Evolutionary conservation across 306 rosid species (phyloP).

Genomic region (Malus fusca): DNA sequence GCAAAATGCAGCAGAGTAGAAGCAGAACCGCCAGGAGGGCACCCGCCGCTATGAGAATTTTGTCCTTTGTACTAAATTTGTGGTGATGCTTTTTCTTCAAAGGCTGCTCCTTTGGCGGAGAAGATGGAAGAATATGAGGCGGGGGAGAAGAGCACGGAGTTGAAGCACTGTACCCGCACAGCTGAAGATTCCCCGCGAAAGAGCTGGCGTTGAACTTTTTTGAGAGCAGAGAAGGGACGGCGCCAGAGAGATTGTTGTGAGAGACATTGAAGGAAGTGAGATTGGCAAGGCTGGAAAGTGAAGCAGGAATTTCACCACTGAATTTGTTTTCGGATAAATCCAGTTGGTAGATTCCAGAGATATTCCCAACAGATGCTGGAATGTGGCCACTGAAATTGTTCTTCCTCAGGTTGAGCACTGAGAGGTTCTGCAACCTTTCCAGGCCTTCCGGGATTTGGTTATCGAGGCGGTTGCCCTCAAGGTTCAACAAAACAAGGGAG

Average conservation of each 20-base stretch:
- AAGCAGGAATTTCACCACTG: constrained; percentile 57
- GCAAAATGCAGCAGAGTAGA: constrained; percentile 61
- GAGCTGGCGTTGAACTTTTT: constrained; percentile 82
- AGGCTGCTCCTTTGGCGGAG: constrained; percentile 37
- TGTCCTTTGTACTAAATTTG: constrained; percentile 67
- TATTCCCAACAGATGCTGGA: constrained; percentile 69
- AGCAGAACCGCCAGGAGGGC: constrained; percentile 55
- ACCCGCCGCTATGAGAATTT: constrained; percentile 79
- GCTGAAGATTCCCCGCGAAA: constrained; percentile 66
- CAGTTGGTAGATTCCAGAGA: constrained; percentile 47
- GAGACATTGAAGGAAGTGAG: constrained; percentile 79
- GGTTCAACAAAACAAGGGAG: constrained; percentile 47
- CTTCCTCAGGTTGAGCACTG: constrained; percentile 50
- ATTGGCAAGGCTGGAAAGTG: constrained; percentile 46
- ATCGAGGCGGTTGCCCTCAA: constrained; percentile 39
- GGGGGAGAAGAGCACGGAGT: constrained; percentile 56
- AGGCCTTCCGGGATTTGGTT: constrained; percentile 44
- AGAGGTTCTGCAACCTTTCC: constrained; percentile 49
- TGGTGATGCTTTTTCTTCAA: constrained; percentile 28
- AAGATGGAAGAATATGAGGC: constrained; percentile 40
- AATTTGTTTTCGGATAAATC: constrained; percentile 67
- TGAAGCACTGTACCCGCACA: constrained; percentile 64
- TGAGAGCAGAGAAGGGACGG: constrained; percentile 56
- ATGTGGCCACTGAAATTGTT: constrained; percentile 65
- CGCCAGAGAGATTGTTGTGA: constrained; percentile 77